Evolutionary conservation across 179 eudicot genomes (phyloP).

Genomic region (Pouteria campechiana): DNA sequence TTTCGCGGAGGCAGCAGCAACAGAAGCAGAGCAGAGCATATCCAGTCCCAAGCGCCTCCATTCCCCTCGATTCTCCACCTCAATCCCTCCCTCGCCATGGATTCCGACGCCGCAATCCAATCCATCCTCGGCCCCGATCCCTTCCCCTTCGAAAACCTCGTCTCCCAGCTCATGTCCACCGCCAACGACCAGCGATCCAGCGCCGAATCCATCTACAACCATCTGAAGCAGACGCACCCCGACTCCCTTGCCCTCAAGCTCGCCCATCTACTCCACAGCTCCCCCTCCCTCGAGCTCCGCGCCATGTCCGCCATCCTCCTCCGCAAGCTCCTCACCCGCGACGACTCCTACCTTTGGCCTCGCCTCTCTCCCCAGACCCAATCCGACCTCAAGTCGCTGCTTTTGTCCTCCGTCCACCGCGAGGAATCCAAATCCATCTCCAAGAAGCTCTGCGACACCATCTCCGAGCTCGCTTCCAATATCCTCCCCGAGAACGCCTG

Average conservation of each 20-base stretch:
- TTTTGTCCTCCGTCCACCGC: conserved; percentile 43
- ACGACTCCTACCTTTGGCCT: conserved; percentile 60
- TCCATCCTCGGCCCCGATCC: conserved; percentile 68
- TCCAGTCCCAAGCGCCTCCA: too few species aligned
- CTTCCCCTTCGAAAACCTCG: conserved; percentile 61
- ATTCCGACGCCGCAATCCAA: conserved; percentile 28
- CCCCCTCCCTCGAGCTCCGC: conserved; percentile 52
- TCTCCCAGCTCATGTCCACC: conserved; percentile 75
- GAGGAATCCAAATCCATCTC: conserved; percentile 54
- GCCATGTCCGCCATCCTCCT: conserved; percentile 83
- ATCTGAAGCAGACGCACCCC: conserved; percentile 57
- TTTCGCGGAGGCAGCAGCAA: too few species aligned
- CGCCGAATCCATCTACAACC: conserved; percentile 66
- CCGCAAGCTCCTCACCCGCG: conserved; percentile 54
- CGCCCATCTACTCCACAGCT: conserved; percentile 46
- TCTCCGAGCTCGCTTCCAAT: conserved; percentile 74
- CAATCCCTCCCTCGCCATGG: conserved; percentile 26
- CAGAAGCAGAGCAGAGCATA: too few species aligned
- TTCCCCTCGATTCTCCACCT: too few species aligned
- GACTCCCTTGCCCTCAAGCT: conserved; percentile 69
- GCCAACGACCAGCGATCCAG: conserved; percentile 73
- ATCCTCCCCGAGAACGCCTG: conserved; percentile 65
- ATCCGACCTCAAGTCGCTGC: conserved; percentile 41
- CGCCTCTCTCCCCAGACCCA: conserved; percentile 42
- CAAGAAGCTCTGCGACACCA: conserved; percentile 70